Evolutionary conservation across 129 eudicot genomes (phyloP), one percentile per base, ranked within the genome.

Genomic region (Lonicera japonica): DNA sequence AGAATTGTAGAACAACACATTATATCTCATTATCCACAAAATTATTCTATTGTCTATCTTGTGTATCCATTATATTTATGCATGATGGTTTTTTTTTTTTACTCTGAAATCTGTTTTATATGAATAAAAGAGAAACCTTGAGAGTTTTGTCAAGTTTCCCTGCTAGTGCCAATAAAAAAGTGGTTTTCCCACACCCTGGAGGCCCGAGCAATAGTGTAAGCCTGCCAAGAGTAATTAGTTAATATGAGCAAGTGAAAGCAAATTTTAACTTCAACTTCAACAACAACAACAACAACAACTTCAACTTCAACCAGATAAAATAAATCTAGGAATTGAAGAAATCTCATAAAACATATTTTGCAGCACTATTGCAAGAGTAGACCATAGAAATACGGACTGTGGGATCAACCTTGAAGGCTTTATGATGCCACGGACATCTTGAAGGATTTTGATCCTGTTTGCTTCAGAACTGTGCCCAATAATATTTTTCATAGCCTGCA

Each of bases 331-430:
- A 29, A 6, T n/a, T n/a, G 36, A 29, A 29, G 36, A 29, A 2
- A 29, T 29, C 36, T 29, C 36, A 2, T 29, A 29, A 43, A 43
- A 8, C 13, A 2, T 43, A 1, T 43, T 43, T 1, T 29, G 36
- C 36, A n/a, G n/a, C n/a, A 29, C 6, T 29, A 29, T 29, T 29
- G 6, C 36, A 6, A 2, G 36, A 29, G 36, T 29, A 29, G 2
- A 1, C 36, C 6, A 29, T 29, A 29, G 36, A 6, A 29, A 29
- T 29, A 29, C 2, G 4, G 12, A n/a, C 6, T 29, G 4, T 29
- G 36, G 36, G 13, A 34, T 43, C 5, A 64, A 89, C 96, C 95
- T 85, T 60, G 90, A 87, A 21, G 96, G 96, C 74, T 80, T 80
- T 25, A 82, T 70, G 53, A 85, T 64, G 54, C 95, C 96, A 68